Evolutionary conservation across 2,329 filamentous ascomycete genomes (phyloP), one percentile per base, ranked within the genome.

Genomic region (Fusarium fracticaudum): DNA sequence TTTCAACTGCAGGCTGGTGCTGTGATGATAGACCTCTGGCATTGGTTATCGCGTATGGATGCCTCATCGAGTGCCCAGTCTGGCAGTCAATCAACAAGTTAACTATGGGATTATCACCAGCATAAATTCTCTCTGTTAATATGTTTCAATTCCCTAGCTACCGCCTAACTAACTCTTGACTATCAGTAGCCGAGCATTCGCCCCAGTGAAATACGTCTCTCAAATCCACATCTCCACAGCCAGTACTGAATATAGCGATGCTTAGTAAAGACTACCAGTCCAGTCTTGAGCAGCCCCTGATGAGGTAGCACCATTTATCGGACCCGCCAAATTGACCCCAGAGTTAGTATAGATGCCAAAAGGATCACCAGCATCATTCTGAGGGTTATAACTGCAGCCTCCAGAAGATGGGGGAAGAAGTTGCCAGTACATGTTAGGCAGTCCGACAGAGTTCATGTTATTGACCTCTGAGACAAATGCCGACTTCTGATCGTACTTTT

Each of bases 341-440:
- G 55, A 47, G n/a, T 58, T 58, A 8, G 31, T 58, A 15, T 47
- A 58, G 18, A 58, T 58, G 3, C 55, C 55, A 58, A 47, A 47
- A 18, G 55, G 55, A 37, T 58, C 55, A 12, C 18, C 55, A 3
- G 2, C 18, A 15, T 58, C 54, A 24, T 35, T 17, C 5, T 35
- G 35, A 5, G 54, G 54, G 5, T 22, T 4, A 1, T 58, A 58
- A 3, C 29, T 20, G 1, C 40, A 58, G 4, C 29, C 29, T 15
- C 40, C 29, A 22, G 54, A 35, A 1, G 54, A 11, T 3, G 38
- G 54, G 1, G 54, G 54, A 20, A 58, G 54, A 17, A 58, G 29
- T 9, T 58, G 54, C 54, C 54, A 58, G 40, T 58, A 58, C 22
- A 44, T 5, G n/a, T 24, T 58, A 4, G 40, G 54, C 40, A 58